Percentiles rank a stretch among this genome's conserved stretches.
Evolutionary conservation across 2,329 filamentous ascomycete species (phyloP).

Genomic region (Biscogniauxia sp.): DNA sequence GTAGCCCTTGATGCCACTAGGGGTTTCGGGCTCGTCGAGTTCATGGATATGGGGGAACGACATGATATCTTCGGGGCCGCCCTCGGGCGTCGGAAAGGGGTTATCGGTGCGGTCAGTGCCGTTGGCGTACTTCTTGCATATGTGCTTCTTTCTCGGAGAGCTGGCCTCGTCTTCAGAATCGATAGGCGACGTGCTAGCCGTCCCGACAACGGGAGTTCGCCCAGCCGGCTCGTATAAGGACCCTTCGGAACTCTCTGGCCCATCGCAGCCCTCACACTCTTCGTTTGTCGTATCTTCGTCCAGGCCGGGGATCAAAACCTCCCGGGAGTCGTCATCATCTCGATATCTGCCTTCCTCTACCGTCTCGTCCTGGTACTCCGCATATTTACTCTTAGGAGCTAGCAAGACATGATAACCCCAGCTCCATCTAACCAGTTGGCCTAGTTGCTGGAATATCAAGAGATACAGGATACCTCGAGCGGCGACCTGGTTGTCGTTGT

Average conservation of each 20-base stretch:
- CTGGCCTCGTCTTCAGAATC: constrained; percentile 48
- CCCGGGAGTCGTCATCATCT: constrained; percentile 43
- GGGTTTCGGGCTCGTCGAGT: constrained; percentile 39
- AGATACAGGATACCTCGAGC: constrained; percentile 93
- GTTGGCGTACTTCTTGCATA: constrained; percentile 34
- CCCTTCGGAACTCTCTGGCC: constrained; percentile 38
- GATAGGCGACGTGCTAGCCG: constrained; percentile 48
- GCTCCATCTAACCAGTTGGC: constrained; percentile 92
- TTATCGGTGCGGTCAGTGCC: constrained; percentile 18
- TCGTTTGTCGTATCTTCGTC: constrained; percentile 40
- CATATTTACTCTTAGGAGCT: constrained; percentile 75
- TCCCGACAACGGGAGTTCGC: constrained; percentile 51
- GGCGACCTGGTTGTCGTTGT: constrained; percentile 93
- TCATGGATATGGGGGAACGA: constrained; percentile 59
- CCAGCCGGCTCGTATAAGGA: constrained; percentile 55
- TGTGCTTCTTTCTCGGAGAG: constrained; percentile 18
- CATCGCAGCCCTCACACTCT: constrained; percentile 24
- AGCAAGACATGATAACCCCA: constrained; percentile 96
- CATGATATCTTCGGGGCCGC: constrained; percentile 53
- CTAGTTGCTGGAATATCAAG: constrained; percentile 95
- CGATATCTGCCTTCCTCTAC: constrained; percentile 59
- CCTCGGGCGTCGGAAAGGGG: constrained; percentile 36
- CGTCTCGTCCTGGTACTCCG: constrained; percentile 57
- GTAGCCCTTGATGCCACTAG: constrained; percentile 41
- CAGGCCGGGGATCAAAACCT: constrained; percentile 45